A percentile compares a stretch with the other conserved stretches of the same genome.
phyloP scores from a whole-genome alignment of 2,329 filamentous ascomycete genomes.

The Apiospora saccharicola region DNA sequence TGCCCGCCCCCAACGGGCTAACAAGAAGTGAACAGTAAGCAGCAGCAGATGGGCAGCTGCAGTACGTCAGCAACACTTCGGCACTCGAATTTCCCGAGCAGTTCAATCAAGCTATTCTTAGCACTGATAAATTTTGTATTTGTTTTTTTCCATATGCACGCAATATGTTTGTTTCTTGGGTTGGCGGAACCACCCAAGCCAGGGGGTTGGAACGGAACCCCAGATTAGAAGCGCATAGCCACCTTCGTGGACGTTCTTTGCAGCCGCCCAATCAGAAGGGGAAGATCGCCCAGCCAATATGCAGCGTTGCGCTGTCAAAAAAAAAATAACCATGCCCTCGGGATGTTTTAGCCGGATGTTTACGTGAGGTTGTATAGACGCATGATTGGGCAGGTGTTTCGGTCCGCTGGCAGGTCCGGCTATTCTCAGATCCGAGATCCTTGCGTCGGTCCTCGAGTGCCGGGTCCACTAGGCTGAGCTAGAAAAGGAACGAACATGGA shows the following conservation, averaged over 20 bases:
- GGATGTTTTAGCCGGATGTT: background rate
- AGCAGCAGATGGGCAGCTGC: background rate
- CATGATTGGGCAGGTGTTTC: conserved; percentile 8
- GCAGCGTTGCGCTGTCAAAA: background rate
- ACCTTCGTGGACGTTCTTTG: background rate
- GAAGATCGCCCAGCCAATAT: background rate
- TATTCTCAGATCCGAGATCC: background rate
- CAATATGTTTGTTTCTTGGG: background rate
- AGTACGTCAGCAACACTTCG: background rate
- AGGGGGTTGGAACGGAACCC: background rate
- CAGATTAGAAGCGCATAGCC: background rate
- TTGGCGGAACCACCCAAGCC: background rate
- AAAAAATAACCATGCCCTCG: background rate
- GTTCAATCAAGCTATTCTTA: background rate
- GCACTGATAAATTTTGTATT: background rate
- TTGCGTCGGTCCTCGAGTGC: background rate
- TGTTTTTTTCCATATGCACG: background rate
- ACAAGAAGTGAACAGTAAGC: background rate
- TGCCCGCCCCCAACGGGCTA: background rate
- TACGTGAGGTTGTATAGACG: background rate
- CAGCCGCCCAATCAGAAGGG: background rate
- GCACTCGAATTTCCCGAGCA: background rate
- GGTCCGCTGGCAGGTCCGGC: background rate
- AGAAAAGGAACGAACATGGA: background rate
- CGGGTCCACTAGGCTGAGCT: background rate